Base-by-base conservation (phyloP, 306 rosid genomes). In the Gleditsia sinensis region DNA sequence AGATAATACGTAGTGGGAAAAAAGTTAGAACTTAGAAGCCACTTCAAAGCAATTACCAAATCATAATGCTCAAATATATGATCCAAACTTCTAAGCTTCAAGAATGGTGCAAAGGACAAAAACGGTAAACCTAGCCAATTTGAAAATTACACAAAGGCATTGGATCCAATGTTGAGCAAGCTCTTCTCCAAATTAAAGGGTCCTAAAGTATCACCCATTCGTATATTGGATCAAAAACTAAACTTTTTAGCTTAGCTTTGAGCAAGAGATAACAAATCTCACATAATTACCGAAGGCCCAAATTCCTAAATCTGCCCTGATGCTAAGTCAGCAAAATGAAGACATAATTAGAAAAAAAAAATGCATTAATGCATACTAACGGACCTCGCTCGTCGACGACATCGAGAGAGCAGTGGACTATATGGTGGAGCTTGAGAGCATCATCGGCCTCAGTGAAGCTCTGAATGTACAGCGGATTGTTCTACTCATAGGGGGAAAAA, bases 371-470 rank as follows among this genome's bases (percentile, higher is more conserved):
- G 60, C 6, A 27, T 0, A 53, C 24, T 42, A 56, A 67, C 17
- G 36, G 25, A 94, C 99, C 99, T 88, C 97, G 88, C 85, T 94
- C 97, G 48, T 92, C 99, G 16, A 94, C 87, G 19, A 94, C 99
- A 73, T 94, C 99, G 40, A 94, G 93, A 42, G 97, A 94, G 79
- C 99, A 90, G 70, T 94, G 99, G 6, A 94, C 97, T 72, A 94
- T 92, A 78, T 94, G 99, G 51, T 92, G 99, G 55, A 92, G 96
- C 88, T 94, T 92, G 86, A 94, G 95, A 75, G 97, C 97, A 81
- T 94, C 99, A 75, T 90, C 96, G 30, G 97, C 97, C 20, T 94
- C 97, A 24, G 96, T 90, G 91, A 94, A 94, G 90, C 99, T 94
- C 78, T 94, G 99, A 8, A 92, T 90, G 84, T 87, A 94, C 5